phyloP scores from a whole-genome alignment of 1,139 yeast genomes.

The Candida neerlandica region DNA sequence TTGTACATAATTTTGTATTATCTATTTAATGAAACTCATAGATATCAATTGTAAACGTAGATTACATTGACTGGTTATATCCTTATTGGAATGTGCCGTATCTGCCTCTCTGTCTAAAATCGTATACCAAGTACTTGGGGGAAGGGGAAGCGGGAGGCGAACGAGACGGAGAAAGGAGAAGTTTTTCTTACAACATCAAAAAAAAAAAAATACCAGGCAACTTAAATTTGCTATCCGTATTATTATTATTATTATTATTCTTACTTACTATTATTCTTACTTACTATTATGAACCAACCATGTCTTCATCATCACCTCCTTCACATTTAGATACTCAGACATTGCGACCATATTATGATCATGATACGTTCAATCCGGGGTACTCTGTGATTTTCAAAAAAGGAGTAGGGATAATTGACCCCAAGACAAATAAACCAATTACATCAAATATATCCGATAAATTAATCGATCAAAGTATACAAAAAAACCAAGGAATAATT shows the following conservation, averaged over 20 bases:
- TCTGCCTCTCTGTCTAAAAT: too few relatives aligned
- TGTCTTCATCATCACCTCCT: neutral
- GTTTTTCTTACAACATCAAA: neutral
- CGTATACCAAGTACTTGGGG: too few relatives aligned
- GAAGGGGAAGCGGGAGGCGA: too few relatives aligned
- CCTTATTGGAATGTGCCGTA: too few relatives aligned
- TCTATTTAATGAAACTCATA: neutral
- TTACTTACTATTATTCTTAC: too few relatives aligned
- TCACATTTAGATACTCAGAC: slow-evolving; percentile 14
- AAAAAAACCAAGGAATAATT: slow-evolving; percentile 15
- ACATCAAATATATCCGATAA: slow-evolving; percentile 27
- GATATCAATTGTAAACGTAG: too few relatives aligned
- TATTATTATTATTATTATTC: neutral
- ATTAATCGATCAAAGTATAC: slow-evolving; percentile 18
- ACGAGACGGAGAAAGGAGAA: neutral
- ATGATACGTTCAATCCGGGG: slow-evolving; percentile 69
- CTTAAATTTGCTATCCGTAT: neutral
- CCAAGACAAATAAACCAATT: slow-evolving; percentile 39
- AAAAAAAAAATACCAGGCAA: neutral
- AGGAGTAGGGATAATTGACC: slow-evolving; percentile 58
- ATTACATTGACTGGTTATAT: too few relatives aligned
- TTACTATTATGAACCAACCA: neutral
- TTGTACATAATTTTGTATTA: neutral
- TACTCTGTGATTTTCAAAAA: slow-evolving; percentile 63
- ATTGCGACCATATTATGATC: slow-evolving; percentile 73